phyloP scores from a whole-genome alignment of 306 rosid species.

The Senna tora region DNA sequence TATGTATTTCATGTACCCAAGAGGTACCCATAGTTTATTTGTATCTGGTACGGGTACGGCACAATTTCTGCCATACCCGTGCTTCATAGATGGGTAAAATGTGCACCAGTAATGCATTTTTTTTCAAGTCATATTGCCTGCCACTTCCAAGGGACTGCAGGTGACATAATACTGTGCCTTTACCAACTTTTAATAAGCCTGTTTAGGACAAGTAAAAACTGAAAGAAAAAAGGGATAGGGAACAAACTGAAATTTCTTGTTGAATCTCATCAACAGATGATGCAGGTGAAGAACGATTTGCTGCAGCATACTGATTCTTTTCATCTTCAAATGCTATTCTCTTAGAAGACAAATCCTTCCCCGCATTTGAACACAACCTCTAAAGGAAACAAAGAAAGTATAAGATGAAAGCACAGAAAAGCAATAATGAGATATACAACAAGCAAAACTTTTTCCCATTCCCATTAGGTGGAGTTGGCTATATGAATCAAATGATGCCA shows the following conservation, averaged over 20 bases:
- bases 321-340: conserved; percentile 56
- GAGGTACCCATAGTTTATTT: too few species aligned
- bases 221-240: conserved; percentile 14
- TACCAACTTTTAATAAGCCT: conserved; percentile 14
- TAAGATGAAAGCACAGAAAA: conserved; percentile 30
- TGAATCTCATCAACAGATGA: conserved; percentile 73
- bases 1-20: too few species aligned
- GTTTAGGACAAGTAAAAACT: conserved; percentile 31
- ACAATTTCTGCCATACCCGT: too few species aligned
- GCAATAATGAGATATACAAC: conserved; percentile 8
- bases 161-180: background rate
- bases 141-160: conserved; percentile 1
- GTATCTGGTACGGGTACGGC: too few species aligned
- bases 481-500: too few species aligned
- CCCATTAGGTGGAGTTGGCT: too few species aligned
- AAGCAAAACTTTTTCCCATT: too few species aligned
- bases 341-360: conserved; percentile 50
- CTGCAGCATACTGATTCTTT: conserved; percentile 49
- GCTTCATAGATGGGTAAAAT: too few species aligned
- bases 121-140: background rate
- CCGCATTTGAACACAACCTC: conserved; percentile 57
- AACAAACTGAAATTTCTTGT: conserved; percentile 77
- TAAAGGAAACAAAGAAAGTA: conserved; percentile 30
- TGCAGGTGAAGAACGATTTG: conserved; percentile 52
- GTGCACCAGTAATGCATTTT: background rate